Percentiles rank a stretch among this genome's conserved stretches.
Conservation (phyloP, 257 asterid genomes). For the Solanum ossicruentum region DNA sequence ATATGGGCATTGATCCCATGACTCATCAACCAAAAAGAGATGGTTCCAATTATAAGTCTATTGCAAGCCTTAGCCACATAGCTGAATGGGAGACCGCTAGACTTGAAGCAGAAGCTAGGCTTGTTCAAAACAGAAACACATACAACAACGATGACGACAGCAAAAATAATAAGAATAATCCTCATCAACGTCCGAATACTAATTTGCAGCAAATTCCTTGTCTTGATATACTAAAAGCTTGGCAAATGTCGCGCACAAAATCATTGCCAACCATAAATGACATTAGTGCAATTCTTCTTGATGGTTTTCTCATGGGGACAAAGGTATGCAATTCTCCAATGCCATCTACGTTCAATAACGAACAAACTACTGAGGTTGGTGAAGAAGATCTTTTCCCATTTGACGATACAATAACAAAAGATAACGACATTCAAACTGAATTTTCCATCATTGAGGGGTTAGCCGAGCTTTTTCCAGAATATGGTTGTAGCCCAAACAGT, state of each 20-base stretch:
- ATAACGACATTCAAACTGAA: neutral
- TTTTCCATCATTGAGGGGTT: neutral
- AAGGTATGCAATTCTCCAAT: neutral
- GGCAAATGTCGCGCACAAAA: neutral
- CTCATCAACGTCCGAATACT: neutral
- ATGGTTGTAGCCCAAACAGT: neutral
- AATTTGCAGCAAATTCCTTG: neutral
- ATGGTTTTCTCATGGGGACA: neutral
- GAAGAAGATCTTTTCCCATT: neutral
- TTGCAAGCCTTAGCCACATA: constrained; percentile 13
- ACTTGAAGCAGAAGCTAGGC: constrained; percentile 22
- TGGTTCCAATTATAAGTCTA: neutral
- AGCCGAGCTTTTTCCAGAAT: neutral
- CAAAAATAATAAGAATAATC: too few species aligned
- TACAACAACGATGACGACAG: neutral
- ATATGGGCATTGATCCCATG: constrained; percentile 17
- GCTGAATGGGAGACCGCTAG: constrained; percentile 28
- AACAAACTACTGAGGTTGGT: neutral
- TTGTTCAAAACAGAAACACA: neutral
- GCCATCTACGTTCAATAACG: neutral
- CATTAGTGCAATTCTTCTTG: neutral
- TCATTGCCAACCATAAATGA: neutral
- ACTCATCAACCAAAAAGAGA: constrained; percentile 12
- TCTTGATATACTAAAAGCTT: constrained; percentile 8
- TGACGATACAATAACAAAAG: neutral